Percentiles rank a stretch among this genome's conserved stretches.
Conservation (phyloP, 306 rosid species). For the Vigna mungo region DNA sequence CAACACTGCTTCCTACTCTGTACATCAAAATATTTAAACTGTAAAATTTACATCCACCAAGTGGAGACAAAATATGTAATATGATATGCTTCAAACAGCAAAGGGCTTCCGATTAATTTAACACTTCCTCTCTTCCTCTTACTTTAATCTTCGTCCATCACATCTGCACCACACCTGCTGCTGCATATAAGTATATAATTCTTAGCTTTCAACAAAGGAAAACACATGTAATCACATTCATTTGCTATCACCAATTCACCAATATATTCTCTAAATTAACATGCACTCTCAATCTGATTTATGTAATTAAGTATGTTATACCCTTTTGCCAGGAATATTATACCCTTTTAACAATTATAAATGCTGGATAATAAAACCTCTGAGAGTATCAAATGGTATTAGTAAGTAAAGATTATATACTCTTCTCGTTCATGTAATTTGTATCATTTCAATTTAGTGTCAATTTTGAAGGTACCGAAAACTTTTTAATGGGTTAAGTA, state of each 20-base stretch:
- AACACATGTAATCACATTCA: constrained; percentile 24
- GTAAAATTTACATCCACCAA: constrained; percentile 23
- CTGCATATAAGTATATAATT: constrained; percentile 26
- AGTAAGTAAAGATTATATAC: too few relatives aligned
- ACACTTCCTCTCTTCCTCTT: neutral
- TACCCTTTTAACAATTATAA: too few relatives aligned
- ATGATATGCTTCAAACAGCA: neutral
- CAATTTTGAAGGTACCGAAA: too few relatives aligned
- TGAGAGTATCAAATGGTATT: too few relatives aligned
- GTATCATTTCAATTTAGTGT: too few relatives aligned
- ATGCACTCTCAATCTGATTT: constrained; percentile 17
- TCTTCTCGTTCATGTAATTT: too few relatives aligned
- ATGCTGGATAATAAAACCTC: too few relatives aligned
- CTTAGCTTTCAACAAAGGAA: constrained; percentile 31
- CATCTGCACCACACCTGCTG: constrained; percentile 56
- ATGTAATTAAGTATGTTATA: too few relatives aligned
- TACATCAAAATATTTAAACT: constrained; percentile 35
- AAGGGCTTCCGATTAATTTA: constrained; percentile 37
- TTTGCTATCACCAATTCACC: constrained; percentile 27
- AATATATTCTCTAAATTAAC: neutral
- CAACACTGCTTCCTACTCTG: constrained; percentile 22
- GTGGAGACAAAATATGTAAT: neutral
- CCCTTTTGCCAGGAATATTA: too few relatives aligned
- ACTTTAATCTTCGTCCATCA: constrained; percentile 63
- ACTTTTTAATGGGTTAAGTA: too few relatives aligned